phyloP scores from a whole-genome alignment of 805 yeast genomes.

The Wickerhamia fluorescens region DNA sequence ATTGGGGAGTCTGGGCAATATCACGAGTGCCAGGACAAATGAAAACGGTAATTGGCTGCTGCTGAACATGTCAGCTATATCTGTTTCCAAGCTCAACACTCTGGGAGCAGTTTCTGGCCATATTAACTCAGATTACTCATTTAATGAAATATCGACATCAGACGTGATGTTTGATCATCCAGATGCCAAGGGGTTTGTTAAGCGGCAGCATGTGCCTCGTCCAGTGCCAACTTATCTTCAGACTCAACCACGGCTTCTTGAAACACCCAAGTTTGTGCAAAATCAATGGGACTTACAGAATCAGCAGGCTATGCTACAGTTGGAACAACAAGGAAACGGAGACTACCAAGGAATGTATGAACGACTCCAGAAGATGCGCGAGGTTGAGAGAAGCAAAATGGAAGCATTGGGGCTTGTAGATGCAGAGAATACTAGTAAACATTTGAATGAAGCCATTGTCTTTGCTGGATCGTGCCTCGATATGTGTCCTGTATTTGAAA shows the following conservation, averaged over 20 bases:
- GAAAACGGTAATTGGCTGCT: too few species aligned
- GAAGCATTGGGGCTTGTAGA: conserved; percentile 79
- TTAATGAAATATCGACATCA: conserved; percentile 14
- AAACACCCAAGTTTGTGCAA: conserved; percentile 25
- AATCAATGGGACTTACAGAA: conserved; percentile 71
- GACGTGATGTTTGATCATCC: conserved; percentile 35
- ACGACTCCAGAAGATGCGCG: conserved; percentile 66
- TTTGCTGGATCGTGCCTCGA: conserved; percentile 86
- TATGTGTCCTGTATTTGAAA: conserved; percentile 93
- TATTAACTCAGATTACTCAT: too few species aligned
- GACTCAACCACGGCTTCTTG: conserved; percentile 28
- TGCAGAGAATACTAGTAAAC: conserved; percentile 73
- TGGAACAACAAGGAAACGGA: conserved; percentile 40
- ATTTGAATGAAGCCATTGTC: conserved; percentile 78
- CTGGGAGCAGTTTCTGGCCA: too few species aligned
- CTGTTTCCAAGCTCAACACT: too few species aligned
- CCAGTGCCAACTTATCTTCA: conserved; percentile 31
- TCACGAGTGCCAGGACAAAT: too few species aligned
- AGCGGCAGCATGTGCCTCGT: conserved; percentile 11
- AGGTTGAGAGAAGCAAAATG: conserved; percentile 69
- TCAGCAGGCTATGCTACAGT: conserved; percentile 50
- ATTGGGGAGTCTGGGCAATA: too few species aligned
- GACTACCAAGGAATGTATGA: conserved; percentile 74
- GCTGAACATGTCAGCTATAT: too few species aligned
- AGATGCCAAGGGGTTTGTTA: conserved; percentile 21